These are phyloP conservation scores for Aureobasidium lini DNA, from an alignment of 2,329 filamentous ascomycete species.

Conservation along the genomic window DNA sequence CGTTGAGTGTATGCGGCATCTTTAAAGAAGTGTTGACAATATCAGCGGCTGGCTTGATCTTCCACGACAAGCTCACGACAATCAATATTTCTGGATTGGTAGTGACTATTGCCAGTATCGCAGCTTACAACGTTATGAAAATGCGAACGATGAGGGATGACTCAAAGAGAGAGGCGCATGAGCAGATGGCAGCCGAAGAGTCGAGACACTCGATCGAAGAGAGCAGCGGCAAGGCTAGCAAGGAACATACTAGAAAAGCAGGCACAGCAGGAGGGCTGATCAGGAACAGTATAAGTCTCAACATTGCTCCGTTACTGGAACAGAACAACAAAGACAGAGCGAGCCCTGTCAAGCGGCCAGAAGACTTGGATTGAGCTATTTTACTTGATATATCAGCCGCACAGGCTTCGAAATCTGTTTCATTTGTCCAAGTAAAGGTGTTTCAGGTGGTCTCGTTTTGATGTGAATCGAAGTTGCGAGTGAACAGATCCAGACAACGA, in stretches of 20 bases:
- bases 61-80: constrained; percentile 77
- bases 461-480: not conserved
- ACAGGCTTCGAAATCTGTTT: not conserved
- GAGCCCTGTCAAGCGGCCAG: constrained; percentile 39
- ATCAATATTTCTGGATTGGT: constrained; percentile 82
- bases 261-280: constrained; percentile 27
- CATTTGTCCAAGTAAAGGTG: not conserved
- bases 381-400: not conserved
- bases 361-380: constrained; percentile 34
- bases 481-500: not conserved
- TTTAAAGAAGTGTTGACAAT: constrained; percentile 99
- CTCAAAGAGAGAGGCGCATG: constrained; percentile 46
- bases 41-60: constrained; percentile 75
- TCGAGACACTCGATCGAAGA: constrained; percentile 23
- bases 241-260: constrained; percentile 16
- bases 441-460: not conserved
- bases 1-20: constrained; percentile 90
- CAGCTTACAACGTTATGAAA: constrained; percentile 90
- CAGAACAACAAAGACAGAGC: constrained; percentile 19
- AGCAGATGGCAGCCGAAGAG: constrained; percentile 31
- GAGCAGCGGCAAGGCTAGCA: constrained; percentile 12
- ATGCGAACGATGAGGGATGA: constrained; percentile 80
- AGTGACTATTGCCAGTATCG: constrained; percentile 83
- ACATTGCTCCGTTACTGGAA: constrained; percentile 20
- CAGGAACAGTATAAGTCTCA: constrained; percentile 31